Percentiles rank a stretch among this genome's conserved stretches.
Evolutionary conservation across 2,329 filamentous ascomycete species (phyloP).

Genomic region (Alternaria hordeiaustralica): DNA sequence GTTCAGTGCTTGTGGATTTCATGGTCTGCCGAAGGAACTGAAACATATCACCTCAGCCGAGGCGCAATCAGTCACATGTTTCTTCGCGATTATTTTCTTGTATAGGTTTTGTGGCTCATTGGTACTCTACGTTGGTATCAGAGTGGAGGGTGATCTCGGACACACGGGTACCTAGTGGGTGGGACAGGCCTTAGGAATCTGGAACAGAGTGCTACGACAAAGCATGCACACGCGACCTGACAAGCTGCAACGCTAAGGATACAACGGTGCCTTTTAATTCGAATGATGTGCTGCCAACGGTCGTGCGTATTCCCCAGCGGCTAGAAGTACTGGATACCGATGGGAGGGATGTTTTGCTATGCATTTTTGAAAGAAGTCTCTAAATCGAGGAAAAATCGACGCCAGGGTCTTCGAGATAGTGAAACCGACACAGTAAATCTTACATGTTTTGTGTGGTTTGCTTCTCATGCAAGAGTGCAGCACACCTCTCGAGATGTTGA

Average conservation of each 20-base stretch:
- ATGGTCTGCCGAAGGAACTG: conserved; percentile 20
- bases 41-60: background rate
- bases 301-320: background rate
- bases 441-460: background rate
- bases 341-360: background rate
- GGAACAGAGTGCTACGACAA: background rate
- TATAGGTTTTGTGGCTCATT: background rate
- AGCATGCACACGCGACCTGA: background rate
- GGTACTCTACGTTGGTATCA: background rate
- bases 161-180: background rate
- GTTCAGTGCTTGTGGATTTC: conserved; percentile 22
- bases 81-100: background rate
- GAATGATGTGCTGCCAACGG: background rate
- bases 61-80: background rate
- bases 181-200: background rate
- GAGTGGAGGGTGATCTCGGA: background rate
- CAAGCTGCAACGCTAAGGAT: background rate
- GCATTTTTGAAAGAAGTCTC: background rate
- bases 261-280: background rate
- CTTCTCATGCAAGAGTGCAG: background rate
- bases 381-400: background rate
- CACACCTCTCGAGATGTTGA: background rate
- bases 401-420: background rate
- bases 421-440: background rate
- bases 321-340: background rate